A percentile compares a stretch with the other conserved stretches of the same genome.
phyloP scores from a whole-genome alignment of 2,329 filamentous ascomycete species.

The Xylariaceae sp. region DNA sequence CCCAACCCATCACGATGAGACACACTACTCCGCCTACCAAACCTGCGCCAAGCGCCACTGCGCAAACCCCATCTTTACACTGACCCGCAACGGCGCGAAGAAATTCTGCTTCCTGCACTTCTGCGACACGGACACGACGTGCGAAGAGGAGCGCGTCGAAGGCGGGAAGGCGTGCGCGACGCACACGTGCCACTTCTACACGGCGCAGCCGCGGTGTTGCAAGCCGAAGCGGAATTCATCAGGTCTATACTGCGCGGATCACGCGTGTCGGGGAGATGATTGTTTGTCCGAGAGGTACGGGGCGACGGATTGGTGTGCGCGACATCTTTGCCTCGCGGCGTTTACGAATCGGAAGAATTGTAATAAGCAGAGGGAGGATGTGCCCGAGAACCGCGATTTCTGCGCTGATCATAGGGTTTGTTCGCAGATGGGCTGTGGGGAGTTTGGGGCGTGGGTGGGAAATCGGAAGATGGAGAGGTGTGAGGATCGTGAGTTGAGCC shows the following conservation, averaged over 20 bases:
- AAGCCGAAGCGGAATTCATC: slow-evolving; percentile 16
- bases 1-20: not conserved
- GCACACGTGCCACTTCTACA: slow-evolving; percentile 19
- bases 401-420: slow-evolving; percentile 22
- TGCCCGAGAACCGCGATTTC: slow-evolving; percentile 13
- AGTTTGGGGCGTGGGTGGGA: slow-evolving; percentile 11
- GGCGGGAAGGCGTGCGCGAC: slow-evolving; percentile 17
- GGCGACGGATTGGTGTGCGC: slow-evolving; percentile 15
- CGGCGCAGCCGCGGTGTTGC: slow-evolving; percentile 5
- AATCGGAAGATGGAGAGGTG: slow-evolving; percentile 14
- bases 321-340: slow-evolving; percentile 23
- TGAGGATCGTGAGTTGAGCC: slow-evolving; percentile 20
- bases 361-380: slow-evolving; percentile 17
- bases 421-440: slow-evolving; percentile 11
- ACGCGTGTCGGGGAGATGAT: slow-evolving; percentile 19
- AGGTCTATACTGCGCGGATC: slow-evolving; percentile 25
- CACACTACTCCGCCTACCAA: slow-evolving; percentile 22
- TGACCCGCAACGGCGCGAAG: slow-evolving; percentile 26
- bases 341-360: slow-evolving; percentile 16
- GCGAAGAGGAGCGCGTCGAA: slow-evolving; percentile 16
- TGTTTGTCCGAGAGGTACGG: slow-evolving; percentile 15
- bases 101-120: slow-evolving; percentile 22
- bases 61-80: slow-evolving; percentile 29
- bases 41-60: slow-evolving; percentile 20
- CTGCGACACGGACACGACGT: slow-evolving; percentile 16